These are phyloP conservation scores for Claviceps citrina DNA, from an alignment of 2,329 filamentous ascomycete species.

Conservation along the genomic window DNA sequence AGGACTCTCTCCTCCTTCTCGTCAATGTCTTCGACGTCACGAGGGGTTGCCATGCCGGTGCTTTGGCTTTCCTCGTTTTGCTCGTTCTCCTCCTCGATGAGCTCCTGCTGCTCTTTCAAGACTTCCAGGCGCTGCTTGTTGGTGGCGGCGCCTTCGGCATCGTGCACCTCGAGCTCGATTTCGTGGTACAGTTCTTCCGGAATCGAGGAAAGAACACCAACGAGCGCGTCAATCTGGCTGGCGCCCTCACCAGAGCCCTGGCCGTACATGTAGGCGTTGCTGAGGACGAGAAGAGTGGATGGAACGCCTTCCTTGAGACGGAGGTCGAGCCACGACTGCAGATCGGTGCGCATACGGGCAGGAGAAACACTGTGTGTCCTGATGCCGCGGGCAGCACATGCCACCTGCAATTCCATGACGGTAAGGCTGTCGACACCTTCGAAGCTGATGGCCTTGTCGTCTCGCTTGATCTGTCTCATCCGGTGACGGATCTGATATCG, in stretches of 20 bases:
- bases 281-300: conserved; percentile 84
- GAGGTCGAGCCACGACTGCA: conserved; percentile 87
- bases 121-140: conserved; percentile 99
- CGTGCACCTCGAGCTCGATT: conserved; percentile 96
- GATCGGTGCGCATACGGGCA: conserved; percentile 70
- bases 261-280: conserved; percentile 94
- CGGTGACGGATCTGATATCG: conserved; percentile 93
- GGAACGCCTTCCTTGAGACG: conserved; percentile 90
- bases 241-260: conserved; percentile 78
- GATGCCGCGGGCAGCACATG: conserved; percentile 81
- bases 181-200: conserved; percentile 98
- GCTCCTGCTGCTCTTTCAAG: conserved; percentile 92
- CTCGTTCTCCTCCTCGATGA: conserved; percentile 93
- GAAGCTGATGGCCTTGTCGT: conserved; percentile 84
- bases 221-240: conserved; percentile 82
- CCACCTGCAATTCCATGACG: conserved; percentile 83
- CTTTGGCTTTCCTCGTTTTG: conserved; percentile 72
- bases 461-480: conserved; percentile 98
- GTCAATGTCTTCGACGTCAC: conserved; percentile 84
- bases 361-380: conserved; percentile 86
- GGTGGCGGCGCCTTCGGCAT: conserved; percentile 86
- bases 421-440: conserved; percentile 88
- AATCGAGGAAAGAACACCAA: conserved; percentile 82
- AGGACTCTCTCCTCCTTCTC: conserved; percentile 67
- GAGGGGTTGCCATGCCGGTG: conserved; percentile 57